A percentile compares a stretch with the other conserved stretches of the same genome.
phyloP scores from a whole-genome alignment of 768 basidiomycete genomes.

The Cystofilobasidium ferigula region DNA sequence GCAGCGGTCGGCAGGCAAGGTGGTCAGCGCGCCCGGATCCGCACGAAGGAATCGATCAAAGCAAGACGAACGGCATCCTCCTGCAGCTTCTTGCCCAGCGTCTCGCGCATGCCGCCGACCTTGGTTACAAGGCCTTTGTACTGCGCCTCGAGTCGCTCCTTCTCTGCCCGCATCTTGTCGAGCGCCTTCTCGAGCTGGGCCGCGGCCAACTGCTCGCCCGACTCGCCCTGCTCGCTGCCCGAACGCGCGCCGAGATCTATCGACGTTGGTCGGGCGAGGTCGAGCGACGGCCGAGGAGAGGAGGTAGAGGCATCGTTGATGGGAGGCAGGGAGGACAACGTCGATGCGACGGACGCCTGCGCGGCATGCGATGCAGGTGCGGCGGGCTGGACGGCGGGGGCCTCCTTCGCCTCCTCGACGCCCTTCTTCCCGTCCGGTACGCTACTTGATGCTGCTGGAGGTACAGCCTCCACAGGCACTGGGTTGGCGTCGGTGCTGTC shows the following conservation, averaged over 20 bases:
- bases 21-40: neutral
- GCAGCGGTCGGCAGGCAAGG: neutral
- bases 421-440: too few relatives aligned
- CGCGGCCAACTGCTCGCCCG: slow-evolving; percentile 49
- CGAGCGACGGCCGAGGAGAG: slow-evolving; percentile 12
- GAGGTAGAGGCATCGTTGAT: neutral
- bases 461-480: neutral
- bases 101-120: slow-evolving; percentile 83
- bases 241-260: neutral
- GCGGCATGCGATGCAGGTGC: slow-evolving; percentile 6
- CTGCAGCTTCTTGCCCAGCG: slow-evolving; percentile 83
- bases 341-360: slow-evolving; percentile 9
- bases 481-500: neutral
- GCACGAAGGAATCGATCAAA: slow-evolving; percentile 22
- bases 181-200: slow-evolving; percentile 73
- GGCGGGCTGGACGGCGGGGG: neutral
- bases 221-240: slow-evolving; percentile 27
- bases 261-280: slow-evolving; percentile 6
- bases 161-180: slow-evolving; percentile 65
- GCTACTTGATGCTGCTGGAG: neutral
- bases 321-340: slow-evolving; percentile 5
- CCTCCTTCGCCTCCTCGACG: neutral
- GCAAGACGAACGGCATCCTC: slow-evolving; percentile 75
- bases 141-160: slow-evolving; percentile 71
- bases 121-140: slow-evolving; percentile 77